Evolutionary conservation across 805 yeast genomes (phyloP).

Genomic region (Candida lessepsii): DNA sequence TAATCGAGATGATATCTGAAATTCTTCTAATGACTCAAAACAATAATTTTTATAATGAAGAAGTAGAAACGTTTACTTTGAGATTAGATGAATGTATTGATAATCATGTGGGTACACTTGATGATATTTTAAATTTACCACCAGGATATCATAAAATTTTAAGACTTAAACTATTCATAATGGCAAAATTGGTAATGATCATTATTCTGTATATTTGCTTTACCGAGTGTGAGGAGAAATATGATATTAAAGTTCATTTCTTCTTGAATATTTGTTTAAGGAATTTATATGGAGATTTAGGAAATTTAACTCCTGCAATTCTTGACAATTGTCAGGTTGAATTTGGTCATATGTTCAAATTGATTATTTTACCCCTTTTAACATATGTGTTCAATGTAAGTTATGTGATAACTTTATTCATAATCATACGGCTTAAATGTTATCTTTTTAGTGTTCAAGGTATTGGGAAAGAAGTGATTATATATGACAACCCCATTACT

Average conservation of each 20-base stretch:
- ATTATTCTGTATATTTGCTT: slow-evolving; percentile 4
- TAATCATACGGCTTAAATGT: slow-evolving; percentile 11
- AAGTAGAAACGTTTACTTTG: neutral
- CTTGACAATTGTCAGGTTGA: neutral
- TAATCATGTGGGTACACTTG: neutral
- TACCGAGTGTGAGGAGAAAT: neutral
- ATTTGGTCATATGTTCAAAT: slow-evolving; percentile 8
- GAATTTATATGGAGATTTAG: slow-evolving; percentile 2
- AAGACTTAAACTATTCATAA: slow-evolving; percentile 1
- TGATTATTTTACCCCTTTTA: slow-evolving; percentile 9
- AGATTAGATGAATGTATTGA: neutral
- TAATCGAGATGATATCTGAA: neutral
- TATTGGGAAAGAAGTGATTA: too few relatives aligned
- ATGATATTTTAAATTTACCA: neutral
- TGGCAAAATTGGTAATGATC: slow-evolving; percentile 2
- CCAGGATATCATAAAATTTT: slow-evolving; percentile 8
- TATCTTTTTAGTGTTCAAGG: too few relatives aligned
- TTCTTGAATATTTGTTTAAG: slow-evolving; percentile 1
- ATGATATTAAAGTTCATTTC: slow-evolving; percentile 6
- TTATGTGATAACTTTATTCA: neutral
- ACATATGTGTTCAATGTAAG: slow-evolving; percentile 5
- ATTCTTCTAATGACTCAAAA: slow-evolving; percentile 5
- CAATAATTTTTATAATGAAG: neutral
- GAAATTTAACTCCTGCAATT: slow-evolving; percentile 3
- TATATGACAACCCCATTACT: neutral